Percentiles rank a stretch among this genome's conserved stretches.
Conservation (phyloP, 2,329 filamentous ascomycete genomes). For the Aspergillus pseudoglaucus region DNA sequence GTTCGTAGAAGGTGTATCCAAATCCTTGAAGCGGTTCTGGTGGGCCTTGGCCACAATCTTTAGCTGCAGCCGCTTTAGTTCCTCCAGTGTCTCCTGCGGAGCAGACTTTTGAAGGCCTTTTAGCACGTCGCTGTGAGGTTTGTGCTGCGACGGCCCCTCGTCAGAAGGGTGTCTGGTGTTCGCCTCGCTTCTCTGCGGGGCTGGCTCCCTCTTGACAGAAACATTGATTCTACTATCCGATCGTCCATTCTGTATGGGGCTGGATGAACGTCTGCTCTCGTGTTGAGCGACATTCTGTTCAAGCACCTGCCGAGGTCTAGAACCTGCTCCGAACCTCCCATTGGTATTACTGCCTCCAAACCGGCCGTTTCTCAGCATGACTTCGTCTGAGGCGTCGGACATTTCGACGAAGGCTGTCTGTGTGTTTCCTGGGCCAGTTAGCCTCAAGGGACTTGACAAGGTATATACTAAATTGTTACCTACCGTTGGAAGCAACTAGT, state of each 20-base stretch:
- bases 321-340: not conserved
- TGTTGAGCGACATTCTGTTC: not conserved
- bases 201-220: not conserved
- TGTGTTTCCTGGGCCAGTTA: not conserved
- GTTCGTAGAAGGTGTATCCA: conserved; percentile 6
- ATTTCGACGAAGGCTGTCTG: not conserved
- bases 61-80: conserved; percentile 15
- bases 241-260: not conserved
- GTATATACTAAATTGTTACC: not conserved
- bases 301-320: not conserved
- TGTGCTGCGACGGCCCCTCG: not conserved
- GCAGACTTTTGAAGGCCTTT: conserved; percentile 2
- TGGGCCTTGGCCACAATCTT: conserved; percentile 13
- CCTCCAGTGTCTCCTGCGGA: conserved; percentile 10
- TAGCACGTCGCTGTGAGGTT: not conserved
- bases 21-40: conserved; percentile 5
- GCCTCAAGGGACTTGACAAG: not conserved
- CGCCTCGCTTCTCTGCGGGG: not conserved
- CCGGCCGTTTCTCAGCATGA: conserved; percentile 11
- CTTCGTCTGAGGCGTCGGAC: conserved; percentile 15
- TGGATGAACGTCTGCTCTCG: not conserved
- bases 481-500: not conserved
- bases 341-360: not conserved
- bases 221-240: not conserved
- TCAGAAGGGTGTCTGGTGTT: not conserved